These are phyloP conservation scores for Petunia secreta DNA, from an alignment of 257 asterid species.

Conservation along the genomic window DNA sequence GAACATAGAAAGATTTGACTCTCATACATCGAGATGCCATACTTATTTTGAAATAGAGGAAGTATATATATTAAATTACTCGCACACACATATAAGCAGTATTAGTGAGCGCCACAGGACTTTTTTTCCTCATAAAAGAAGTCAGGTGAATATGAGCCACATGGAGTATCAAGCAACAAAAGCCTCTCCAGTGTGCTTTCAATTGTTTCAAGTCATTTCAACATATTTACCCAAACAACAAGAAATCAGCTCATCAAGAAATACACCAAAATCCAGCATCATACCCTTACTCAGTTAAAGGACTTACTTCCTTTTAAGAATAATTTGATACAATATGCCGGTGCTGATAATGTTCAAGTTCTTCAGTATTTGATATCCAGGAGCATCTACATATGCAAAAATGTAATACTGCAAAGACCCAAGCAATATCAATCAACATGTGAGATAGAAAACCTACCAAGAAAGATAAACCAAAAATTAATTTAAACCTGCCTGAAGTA, in stretches of 20 bases:
- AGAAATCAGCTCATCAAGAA: not conserved
- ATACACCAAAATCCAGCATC: constrained; percentile 28
- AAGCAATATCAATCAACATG: constrained; percentile 31
- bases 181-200: not conserved
- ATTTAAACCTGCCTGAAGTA: constrained; percentile 76
- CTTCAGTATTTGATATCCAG: constrained; percentile 98
- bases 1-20: too few relatives aligned
- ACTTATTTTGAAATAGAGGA: not conserved
- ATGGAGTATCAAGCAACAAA: too few relatives aligned
- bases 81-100: not conserved
- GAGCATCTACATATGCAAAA: constrained; percentile 98
- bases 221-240: constrained; percentile 1
- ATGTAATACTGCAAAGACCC: constrained; percentile 84
- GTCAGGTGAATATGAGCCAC: not conserved
- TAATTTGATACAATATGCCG: constrained; percentile 84
- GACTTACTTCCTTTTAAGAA: constrained; percentile 88
- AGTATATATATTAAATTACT: not conserved
- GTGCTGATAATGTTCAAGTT: constrained; percentile 97
- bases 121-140: not conserved
- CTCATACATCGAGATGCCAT: too few relatives aligned
- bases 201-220: not conserved
- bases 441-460: not conserved
- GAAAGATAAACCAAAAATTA: constrained; percentile 21
- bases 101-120: not conserved
- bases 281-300: constrained; percentile 30